Percentiles rank a stretch among this genome's conserved stretches.
These are phyloP conservation scores for Aspergillus quadrilineatus DNA, from an alignment of 2,329 filamentous ascomycete species.

Conservation along the genomic window DNA sequence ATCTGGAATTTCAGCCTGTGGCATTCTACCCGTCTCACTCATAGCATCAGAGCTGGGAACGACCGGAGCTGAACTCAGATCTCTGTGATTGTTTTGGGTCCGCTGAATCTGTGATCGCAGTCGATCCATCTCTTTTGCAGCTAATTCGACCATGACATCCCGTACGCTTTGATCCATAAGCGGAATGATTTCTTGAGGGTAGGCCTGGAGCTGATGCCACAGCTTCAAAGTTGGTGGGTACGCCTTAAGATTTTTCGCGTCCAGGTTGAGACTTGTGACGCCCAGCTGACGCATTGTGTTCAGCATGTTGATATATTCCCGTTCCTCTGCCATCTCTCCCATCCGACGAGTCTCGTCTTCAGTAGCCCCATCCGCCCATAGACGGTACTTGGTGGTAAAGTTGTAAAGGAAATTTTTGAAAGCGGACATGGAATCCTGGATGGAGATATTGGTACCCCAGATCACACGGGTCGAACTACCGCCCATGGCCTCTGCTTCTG, in stretches of 20 bases:
- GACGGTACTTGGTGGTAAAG: conserved; percentile 88
- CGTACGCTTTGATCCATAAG: conserved; percentile 95
- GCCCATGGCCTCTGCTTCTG: conserved; percentile 84
- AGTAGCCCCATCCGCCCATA: conserved; percentile 83
- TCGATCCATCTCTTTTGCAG: conserved; percentile 73
- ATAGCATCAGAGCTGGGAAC: conserved; percentile 77
- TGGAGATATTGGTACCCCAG: conserved; percentile 96
- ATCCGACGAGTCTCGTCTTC: conserved; percentile 70
- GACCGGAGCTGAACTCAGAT: conserved; percentile 70
- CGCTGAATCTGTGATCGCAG: conserved; percentile 58
- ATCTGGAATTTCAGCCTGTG: conserved; percentile 61
- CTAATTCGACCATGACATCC: conserved; percentile 88
- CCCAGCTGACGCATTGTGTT: conserved; percentile 89
- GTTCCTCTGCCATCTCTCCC: conserved; percentile 68
- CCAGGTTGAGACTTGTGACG: conserved; percentile 79
- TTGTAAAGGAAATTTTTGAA: conserved; percentile 93
- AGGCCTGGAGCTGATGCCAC: conserved; percentile 91
- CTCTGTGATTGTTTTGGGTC: conserved; percentile 50
- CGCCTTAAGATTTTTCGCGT: conserved; percentile 83
- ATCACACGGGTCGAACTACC: conserved; percentile 80
- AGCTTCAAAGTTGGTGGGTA: conserved; percentile 91
- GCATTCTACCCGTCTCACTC: conserved; percentile 37
- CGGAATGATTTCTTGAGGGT: conserved; percentile 93
- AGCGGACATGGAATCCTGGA: conserved; percentile 79
- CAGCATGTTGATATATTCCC: conserved; percentile 80